phyloP scores from a whole-genome alignment of 2,329 filamentous ascomycete species.

The Paracoccidioides lutzii region DNA sequence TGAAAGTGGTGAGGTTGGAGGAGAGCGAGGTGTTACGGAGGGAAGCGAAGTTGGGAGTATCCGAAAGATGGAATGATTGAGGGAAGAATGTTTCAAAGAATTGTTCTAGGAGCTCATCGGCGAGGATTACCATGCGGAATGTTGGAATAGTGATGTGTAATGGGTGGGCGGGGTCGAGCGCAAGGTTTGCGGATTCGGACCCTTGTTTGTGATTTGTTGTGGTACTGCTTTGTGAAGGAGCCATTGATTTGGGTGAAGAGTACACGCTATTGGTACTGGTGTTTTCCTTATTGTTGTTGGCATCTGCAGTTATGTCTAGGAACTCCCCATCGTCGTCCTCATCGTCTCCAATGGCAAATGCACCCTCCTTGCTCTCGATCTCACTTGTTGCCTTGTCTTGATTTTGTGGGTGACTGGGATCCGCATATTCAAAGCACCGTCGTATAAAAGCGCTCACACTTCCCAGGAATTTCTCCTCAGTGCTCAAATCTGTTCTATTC shows the following conservation, averaged over 20 bases:
- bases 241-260: conserved; percentile 13
- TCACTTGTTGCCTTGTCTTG: conserved; percentile 19
- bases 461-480: conserved; percentile 78
- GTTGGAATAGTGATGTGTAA: conserved; percentile 93
- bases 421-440: conserved; percentile 94
- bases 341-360: conserved; percentile 67
- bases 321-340: conserved; percentile 43
- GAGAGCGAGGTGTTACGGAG: conserved; percentile 38
- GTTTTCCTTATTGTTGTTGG: conserved; percentile 2
- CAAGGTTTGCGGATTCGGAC: conserved; percentile 70
- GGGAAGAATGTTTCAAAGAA: conserved; percentile 97
- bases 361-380: conserved; percentile 33
- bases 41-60: conserved; percentile 40
- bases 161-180: conserved; percentile 83
- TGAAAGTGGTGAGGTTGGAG: conserved; percentile 73
- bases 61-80: conserved; percentile 76
- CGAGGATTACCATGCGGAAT: conserved; percentile 96
- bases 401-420: conserved; percentile 66
- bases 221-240: conserved; percentile 19
- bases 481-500: conserved; percentile 38
- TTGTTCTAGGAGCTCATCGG: conserved; percentile 86
- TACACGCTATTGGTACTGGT: conserved; percentile 14
- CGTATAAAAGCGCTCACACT: conserved; percentile 94
- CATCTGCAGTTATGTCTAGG: conserved; percentile 5
- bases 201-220: conserved; percentile 44